Evolutionary conservation across 371 early-diverging fungal species (phyloP).

Genomic region (Circinella umbellata): DNA sequence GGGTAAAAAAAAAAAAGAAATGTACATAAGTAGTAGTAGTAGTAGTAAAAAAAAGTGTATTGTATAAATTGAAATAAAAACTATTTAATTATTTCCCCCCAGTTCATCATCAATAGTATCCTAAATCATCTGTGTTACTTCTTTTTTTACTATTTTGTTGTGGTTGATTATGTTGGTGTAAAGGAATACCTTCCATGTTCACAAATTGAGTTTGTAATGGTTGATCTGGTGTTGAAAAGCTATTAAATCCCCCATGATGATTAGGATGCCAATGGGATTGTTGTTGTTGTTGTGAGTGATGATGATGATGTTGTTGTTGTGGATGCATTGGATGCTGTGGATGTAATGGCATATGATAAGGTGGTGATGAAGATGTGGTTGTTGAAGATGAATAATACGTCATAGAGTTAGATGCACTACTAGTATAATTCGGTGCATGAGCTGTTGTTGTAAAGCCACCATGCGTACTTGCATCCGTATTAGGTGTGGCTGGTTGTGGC

Average conservation of each 20-base stretch:
- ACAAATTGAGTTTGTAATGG: constrained; percentile 2
- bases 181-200: not conserved
- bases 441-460: constrained; percentile 9
- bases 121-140: constrained; percentile 1
- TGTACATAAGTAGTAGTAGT: not conserved
- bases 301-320: constrained; percentile 17
- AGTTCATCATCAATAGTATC: not conserved
- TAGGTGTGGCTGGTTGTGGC: not conserved
- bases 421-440: not conserved
- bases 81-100: too few relatives aligned
- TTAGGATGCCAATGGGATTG: not conserved
- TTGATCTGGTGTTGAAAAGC: not conserved
- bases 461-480: not conserved
- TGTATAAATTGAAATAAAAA: not conserved
- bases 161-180: not conserved
- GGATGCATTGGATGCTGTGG: constrained; percentile 1
- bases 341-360: constrained; percentile 4
- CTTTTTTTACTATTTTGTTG: constrained; percentile 7
- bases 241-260: not conserved
- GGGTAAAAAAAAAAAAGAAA: too few relatives aligned
- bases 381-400: constrained; percentile 9
- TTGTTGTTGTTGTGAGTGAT: not conserved
- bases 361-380: not conserved
- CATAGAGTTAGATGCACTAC: constrained; percentile 1
- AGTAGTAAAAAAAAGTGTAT: not conserved